Percentiles rank a stretch among this genome's conserved stretches.
Evolutionary conservation across 371 early-diverging fungal genomes (phyloP).

Genomic region (Dichotomocladium elegans): DNA sequence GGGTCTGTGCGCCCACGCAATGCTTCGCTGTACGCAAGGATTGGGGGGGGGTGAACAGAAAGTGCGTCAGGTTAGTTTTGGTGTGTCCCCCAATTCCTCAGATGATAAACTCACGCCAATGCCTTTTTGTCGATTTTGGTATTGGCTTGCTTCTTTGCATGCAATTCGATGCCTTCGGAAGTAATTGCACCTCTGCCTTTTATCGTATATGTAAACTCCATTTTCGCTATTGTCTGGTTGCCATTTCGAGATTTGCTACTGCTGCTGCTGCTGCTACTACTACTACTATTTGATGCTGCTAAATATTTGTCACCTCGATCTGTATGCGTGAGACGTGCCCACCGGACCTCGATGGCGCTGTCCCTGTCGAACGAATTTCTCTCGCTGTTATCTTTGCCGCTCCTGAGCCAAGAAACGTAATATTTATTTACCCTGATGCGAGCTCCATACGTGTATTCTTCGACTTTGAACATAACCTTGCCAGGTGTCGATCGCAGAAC

Average conservation of each 20-base stretch:
- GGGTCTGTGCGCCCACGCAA: constrained; percentile 30
- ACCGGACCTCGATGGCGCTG: constrained; percentile 32
- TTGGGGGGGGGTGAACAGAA: not conserved
- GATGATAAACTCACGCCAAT: constrained; percentile 4
- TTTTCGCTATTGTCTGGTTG: not conserved
- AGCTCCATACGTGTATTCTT: constrained; percentile 43
- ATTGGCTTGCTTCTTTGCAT: constrained; percentile 1
- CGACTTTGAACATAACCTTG: constrained; percentile 22
- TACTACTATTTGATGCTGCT: not conserved
- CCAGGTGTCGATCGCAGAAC: constrained; percentile 37
- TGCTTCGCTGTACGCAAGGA: constrained; percentile 26
- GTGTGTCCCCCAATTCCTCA: not conserved
- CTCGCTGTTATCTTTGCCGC: not conserved
- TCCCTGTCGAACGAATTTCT: constrained; percentile 10
- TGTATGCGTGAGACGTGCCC: constrained; percentile 14
- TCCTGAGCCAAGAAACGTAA: too few species aligned
- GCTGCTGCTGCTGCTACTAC: not conserved
- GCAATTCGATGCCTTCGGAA: constrained; percentile 16
- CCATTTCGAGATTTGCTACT: not conserved
- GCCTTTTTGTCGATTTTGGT: constrained; percentile 4
- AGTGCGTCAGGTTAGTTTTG: too few species aligned
- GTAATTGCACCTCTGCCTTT: constrained; percentile 21
- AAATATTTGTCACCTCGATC: not conserved
- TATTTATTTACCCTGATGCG: constrained; percentile 32
- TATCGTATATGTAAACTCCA: constrained; percentile 23